A percentile compares a stretch with the other conserved stretches of the same genome.
Conservation (phyloP, 805 yeast species). For the Torulaspora delbrueckii region DNA sequence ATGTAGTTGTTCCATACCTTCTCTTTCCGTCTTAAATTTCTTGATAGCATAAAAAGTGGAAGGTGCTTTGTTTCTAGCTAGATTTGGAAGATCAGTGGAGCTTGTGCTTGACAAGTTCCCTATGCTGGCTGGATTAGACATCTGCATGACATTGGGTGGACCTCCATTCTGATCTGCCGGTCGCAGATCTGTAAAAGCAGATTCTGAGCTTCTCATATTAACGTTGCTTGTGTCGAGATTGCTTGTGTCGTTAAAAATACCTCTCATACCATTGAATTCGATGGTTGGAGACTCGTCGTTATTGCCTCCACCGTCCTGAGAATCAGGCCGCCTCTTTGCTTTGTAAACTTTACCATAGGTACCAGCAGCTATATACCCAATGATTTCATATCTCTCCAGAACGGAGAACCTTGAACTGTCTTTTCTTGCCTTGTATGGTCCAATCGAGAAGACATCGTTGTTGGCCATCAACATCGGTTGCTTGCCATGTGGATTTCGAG, state of each 20-base stretch:
- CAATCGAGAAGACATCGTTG: constrained; percentile 49
- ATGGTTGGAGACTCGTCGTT: constrained; percentile 2
- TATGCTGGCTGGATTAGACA: background rate
- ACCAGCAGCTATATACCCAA: constrained; percentile 97
- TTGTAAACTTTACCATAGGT: constrained; percentile 97
- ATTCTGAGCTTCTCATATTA: constrained; percentile 5
- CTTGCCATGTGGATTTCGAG: constrained; percentile 26
- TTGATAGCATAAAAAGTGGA: constrained; percentile 71
- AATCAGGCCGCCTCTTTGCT: constrained; percentile 48
- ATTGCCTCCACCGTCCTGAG: constrained; percentile 1
- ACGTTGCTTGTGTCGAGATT: background rate
- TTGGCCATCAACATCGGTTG: constrained; percentile 51
- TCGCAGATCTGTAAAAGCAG: constrained; percentile 1
- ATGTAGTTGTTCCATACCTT: constrained; percentile 74
- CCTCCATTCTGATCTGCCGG: constrained; percentile 1
- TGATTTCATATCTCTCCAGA: constrained; percentile 74
- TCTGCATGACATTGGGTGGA: background rate
- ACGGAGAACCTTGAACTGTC: constrained; percentile 69
- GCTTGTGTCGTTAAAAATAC: background rate
- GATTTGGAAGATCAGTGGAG: background rate
- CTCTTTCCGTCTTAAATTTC: constrained; percentile 91
- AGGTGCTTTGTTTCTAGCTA: constrained; percentile 10
- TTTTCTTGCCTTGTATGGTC: constrained; percentile 56
- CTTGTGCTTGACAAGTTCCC: background rate
- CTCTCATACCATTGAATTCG: constrained; percentile 4